A percentile compares a stretch with the other conserved stretches of the same genome.
phyloP scores from a whole-genome alignment of 1,139 yeast species.

The Keqinozyma sinolaborantium region DNA sequence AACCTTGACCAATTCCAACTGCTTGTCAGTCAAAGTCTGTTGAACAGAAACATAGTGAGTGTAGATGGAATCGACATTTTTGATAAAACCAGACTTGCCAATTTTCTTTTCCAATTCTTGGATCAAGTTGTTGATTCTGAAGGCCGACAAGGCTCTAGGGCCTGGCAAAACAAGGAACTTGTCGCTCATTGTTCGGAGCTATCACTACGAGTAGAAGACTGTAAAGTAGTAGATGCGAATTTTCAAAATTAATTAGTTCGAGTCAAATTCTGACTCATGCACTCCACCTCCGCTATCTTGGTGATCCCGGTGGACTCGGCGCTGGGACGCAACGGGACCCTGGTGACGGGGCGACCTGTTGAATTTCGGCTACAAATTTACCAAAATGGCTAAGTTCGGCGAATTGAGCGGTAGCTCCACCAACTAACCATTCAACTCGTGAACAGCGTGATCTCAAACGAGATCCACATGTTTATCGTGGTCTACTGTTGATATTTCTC shows the following conservation, averaged over 20 bases:
- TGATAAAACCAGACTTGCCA: slow-evolving; percentile 51
- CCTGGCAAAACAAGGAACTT: slow-evolving; percentile 70
- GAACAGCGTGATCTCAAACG: no score
- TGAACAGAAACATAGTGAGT: slow-evolving; percentile 77
- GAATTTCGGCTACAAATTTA: no score
- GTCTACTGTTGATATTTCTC: no score
- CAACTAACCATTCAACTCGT: no score
- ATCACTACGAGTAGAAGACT: not conserved
- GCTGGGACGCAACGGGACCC: no score
- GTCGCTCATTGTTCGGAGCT: slow-evolving; percentile 6
- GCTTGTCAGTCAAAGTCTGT: slow-evolving; percentile 28
- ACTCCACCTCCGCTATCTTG: no score
- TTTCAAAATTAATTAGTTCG: not conserved
- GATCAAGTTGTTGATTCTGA: slow-evolving; percentile 72
- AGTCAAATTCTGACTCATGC: no score
- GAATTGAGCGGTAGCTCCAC: no score
- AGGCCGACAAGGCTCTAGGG: slow-evolving; percentile 84
- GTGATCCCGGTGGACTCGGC: no score
- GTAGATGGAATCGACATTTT: slow-evolving; percentile 67
- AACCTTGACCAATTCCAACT: slow-evolving; percentile 50
- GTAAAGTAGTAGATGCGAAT: not conserved
- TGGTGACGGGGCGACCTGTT: no score
- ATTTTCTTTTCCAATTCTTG: slow-evolving; percentile 70
- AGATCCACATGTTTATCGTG: no score
- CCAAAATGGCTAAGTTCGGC: no score